These are phyloP conservation scores for Lepiota brunneoincarnata DNA, from an alignment of 768 basidiomycete species.

Conservation along the genomic window DNA sequence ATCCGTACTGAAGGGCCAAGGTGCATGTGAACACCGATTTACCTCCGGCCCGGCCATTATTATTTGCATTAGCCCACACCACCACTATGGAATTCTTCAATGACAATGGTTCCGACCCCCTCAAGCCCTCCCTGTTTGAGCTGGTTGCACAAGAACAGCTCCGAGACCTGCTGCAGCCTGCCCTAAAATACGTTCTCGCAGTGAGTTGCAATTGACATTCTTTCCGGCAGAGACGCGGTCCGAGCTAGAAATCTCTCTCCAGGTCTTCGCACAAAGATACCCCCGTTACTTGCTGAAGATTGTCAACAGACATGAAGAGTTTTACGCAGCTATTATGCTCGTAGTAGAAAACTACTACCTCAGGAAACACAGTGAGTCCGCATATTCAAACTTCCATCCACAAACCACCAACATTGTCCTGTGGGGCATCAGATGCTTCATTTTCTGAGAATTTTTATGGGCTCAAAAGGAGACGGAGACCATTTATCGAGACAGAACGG, in stretches of 20 bases:
- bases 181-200: slow-evolving; percentile 89
- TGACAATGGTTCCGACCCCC: slow-evolving; percentile 66
- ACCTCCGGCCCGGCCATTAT: slow-evolving; percentile 11
- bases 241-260: neutral
- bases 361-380: slow-evolving; percentile 71
- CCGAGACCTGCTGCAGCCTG: slow-evolving; percentile 87
- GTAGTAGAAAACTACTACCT: slow-evolving; percentile 92
- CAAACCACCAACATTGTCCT: slow-evolving; percentile 3
- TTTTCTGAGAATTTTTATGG: slow-evolving; percentile 98
- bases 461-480: slow-evolving; percentile 72
- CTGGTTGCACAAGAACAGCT: slow-evolving; percentile 93
- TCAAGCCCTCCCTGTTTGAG: slow-evolving; percentile 86
- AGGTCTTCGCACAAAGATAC: slow-evolving; percentile 95
- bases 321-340: slow-evolving; percentile 87
- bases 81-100: slow-evolving; percentile 77
- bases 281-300: slow-evolving; percentile 89
- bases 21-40: slow-evolving; percentile 6
- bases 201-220: slow-evolving; percentile 33
- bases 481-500: slow-evolving; percentile 68
- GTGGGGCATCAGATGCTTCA: slow-evolving; percentile 64
- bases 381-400: neutral
- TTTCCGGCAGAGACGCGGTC: neutral
- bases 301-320: slow-evolving; percentile 95
- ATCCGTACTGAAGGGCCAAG: neutral
- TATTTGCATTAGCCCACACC: neutral